These are phyloP conservation scores for Lichtheimia ramosa DNA, from an alignment of 371 early-diverging fungal species.

Conservation along the genomic window DNA sequence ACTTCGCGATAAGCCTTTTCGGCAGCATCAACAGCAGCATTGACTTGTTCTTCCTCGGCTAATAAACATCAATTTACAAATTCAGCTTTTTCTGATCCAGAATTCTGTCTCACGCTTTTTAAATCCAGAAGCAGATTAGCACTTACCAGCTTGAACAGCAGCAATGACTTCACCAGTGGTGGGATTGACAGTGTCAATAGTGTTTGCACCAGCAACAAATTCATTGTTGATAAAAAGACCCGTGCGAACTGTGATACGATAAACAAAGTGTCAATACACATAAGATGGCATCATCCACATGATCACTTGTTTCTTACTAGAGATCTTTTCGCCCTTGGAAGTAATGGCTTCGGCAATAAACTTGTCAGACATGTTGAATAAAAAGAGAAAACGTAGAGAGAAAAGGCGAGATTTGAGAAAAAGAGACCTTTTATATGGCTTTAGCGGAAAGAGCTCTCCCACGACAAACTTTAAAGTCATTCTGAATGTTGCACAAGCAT, in stretches of 20 bases:
- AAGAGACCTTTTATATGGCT: conserved; percentile 1
- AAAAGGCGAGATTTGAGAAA: neutral
- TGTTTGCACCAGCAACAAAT: conserved; percentile 44
- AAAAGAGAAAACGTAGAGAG: neutral
- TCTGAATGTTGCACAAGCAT: no score
- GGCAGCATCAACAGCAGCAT: conserved; percentile 52
- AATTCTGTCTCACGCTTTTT: no score
- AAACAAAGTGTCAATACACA: neutral
- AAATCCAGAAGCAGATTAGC: neutral
- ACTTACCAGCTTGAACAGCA: conserved; percentile 45
- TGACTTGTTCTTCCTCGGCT: conserved; percentile 49
- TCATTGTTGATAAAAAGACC: conserved; percentile 61
- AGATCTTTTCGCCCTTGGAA: conserved; percentile 36
- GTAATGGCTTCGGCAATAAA: conserved; percentile 29
- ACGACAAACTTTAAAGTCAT: no score
- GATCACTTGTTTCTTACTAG: conserved; percentile 26
- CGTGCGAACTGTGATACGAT: conserved; percentile 36
- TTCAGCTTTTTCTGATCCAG: neutral
- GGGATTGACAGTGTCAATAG: conserved; percentile 55
- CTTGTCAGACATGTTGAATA: neutral
- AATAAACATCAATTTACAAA: neutral
- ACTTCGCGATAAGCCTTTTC: conserved; percentile 40
- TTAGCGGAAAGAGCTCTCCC: no score
- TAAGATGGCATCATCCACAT: neutral
- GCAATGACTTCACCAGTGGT: conserved; percentile 39